Conservation (phyloP, 148 eudicot species). For the Fagopyrum tataricum region DNA sequence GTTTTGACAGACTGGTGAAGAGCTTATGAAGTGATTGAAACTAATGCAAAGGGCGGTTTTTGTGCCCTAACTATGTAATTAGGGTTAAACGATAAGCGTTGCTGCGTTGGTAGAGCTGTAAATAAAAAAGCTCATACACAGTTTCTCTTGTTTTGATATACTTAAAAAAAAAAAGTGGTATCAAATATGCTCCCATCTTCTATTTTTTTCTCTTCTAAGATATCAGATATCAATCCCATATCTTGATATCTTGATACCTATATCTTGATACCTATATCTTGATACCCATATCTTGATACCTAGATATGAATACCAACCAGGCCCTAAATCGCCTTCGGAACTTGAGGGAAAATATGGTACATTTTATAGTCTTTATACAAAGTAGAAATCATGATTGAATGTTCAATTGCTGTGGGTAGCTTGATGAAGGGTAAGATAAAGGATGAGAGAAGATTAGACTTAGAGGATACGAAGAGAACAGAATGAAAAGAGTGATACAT, state of each 20-base stretch:
- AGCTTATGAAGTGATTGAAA: background rate
- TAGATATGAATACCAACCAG: too few relatives aligned
- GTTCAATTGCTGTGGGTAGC: conserved; percentile 1
- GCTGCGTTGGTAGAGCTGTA: background rate
- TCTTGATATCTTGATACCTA: too few relatives aligned
- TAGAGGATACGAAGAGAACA: background rate
- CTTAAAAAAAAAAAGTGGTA: too few relatives aligned
- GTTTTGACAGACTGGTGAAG: background rate
- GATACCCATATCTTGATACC: too few relatives aligned
- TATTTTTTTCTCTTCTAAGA: too few relatives aligned
- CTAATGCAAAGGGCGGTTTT: background rate
- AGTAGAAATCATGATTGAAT: background rate
- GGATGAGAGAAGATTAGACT: background rate
- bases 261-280: too few relatives aligned
- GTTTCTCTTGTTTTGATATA: too few relatives aligned
- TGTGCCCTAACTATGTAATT: background rate
- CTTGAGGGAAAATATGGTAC: background rate
- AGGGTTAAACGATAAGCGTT: background rate
- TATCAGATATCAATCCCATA: too few relatives aligned
- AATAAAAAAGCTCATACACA: too few relatives aligned
- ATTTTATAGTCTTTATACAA: background rate
- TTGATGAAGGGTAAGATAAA: background rate
- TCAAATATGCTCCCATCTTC: too few relatives aligned
- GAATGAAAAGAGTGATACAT: background rate
- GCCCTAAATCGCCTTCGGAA: background rate